Evolutionary conservation across 768 basidiomycete species (phyloP).

Genomic region (Leucocoprinus sp.): DNA sequence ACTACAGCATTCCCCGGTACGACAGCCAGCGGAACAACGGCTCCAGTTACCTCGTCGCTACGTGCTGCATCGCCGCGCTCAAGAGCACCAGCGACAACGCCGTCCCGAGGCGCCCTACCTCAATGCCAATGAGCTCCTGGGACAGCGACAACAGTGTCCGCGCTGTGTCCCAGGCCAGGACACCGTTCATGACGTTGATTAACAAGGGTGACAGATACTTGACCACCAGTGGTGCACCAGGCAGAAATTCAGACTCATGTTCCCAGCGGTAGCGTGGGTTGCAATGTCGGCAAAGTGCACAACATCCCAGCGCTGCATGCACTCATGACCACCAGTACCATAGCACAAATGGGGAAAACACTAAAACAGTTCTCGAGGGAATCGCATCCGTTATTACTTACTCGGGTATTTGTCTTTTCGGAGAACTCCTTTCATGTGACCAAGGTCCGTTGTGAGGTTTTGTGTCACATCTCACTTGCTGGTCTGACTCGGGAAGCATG

Average conservation of each 20-base stretch:
- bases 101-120: slow-evolving; percentile 53
- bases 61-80: slow-evolving; percentile 65
- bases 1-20: slow-evolving; percentile 65
- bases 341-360: too few species aligned
- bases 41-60: slow-evolving; percentile 75
- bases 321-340: too few species aligned
- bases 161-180: slow-evolving; percentile 33
- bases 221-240: slow-evolving; percentile 46
- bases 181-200: slow-evolving; percentile 27
- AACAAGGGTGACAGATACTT: slow-evolving; percentile 16
- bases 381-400: too few species aligned
- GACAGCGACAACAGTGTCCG: slow-evolving; percentile 52
- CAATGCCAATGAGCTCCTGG: slow-evolving; percentile 37
- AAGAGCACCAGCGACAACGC: slow-evolving; percentile 72
- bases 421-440: too few species aligned
- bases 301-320: slow-evolving; percentile 83
- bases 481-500: too few species aligned
- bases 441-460: too few species aligned
- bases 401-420: too few species aligned
- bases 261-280: slow-evolving; percentile 51
- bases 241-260: slow-evolving; percentile 84
- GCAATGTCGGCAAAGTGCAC: slow-evolving; percentile 77
- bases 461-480: too few species aligned
- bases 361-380: too few species aligned
- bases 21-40: slow-evolving; percentile 81